Evolutionary conservation across 1,139 yeast genomes (phyloP).

Genomic region (Debaryomyces fabryi): DNA sequence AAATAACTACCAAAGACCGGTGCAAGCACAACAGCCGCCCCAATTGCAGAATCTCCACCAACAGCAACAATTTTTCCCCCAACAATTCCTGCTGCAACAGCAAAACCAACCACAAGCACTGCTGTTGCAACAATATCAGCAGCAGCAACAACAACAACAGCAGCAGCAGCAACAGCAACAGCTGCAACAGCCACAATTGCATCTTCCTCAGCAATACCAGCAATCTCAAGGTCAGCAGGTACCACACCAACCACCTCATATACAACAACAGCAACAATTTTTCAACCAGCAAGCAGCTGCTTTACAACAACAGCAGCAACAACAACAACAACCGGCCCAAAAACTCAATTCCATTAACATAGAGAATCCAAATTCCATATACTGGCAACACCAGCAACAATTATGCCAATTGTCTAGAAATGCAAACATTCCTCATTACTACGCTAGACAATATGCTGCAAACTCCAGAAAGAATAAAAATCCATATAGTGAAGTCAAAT

Average conservation of each 20-base stretch:
- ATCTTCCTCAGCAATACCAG: conserved; percentile 25
- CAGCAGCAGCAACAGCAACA: conserved; percentile 25
- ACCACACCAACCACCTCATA: conserved; percentile 27
- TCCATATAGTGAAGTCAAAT: conserved; percentile 46
- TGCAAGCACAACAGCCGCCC: conserved; percentile 21
- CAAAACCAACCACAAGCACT: conserved; percentile 31
- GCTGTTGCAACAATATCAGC: conserved; percentile 32
- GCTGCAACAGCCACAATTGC: conserved; percentile 25
- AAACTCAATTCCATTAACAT: conserved; percentile 40
- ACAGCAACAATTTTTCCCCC: conserved; percentile 28
- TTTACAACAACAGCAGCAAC: conserved; percentile 20
- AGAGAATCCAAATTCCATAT: conserved; percentile 54
- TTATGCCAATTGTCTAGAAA: conserved; percentile 78
- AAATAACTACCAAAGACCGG: conserved; percentile 31
- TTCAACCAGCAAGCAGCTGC: conserved; percentile 5
- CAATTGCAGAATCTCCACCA: conserved; percentile 15
- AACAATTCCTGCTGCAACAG: conserved; percentile 32
- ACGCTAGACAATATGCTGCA: conserved; percentile 91
- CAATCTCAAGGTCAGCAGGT: conserved; percentile 20
- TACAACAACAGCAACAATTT: conserved; percentile 24
- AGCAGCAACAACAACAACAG: conserved; percentile 26
- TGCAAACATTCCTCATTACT: conserved; percentile 76
- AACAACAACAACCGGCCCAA: conserved; percentile 27
- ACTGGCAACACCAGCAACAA: conserved; percentile 89
- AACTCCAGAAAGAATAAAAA: conserved; percentile 62